Evolutionary conservation across 306 rosid genomes (phyloP).

Genomic region (Acmispon strigosus): DNA sequence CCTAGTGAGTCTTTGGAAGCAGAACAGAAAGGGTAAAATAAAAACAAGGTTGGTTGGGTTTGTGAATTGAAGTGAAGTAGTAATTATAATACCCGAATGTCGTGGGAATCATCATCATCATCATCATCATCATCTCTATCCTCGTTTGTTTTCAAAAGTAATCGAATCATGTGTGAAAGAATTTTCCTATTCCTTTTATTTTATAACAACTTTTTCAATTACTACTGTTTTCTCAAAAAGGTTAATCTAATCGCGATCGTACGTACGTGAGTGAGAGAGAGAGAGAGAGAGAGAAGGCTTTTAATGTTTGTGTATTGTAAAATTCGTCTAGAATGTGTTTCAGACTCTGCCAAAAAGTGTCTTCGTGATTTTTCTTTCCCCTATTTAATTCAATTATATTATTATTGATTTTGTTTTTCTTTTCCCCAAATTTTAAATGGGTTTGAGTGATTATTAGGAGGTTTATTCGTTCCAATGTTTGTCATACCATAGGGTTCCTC

Average conservation of each 20-base stretch:
- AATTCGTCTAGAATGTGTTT: slow-evolving; percentile 18
- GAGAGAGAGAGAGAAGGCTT: not conserved
- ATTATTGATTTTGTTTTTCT: not conserved
- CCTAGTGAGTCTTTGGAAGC: not conserved
- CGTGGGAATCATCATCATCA: slow-evolving; percentile 16
- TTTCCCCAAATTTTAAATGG: slow-evolving; percentile 21
- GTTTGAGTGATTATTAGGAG: slow-evolving; percentile 11
- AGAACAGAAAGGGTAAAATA: slow-evolving; percentile 7
- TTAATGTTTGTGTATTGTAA: slow-evolving; percentile 28
- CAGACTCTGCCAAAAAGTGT: slow-evolving; percentile 26
- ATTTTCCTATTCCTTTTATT: slow-evolving; percentile 26
- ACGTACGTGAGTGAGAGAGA: not conserved
- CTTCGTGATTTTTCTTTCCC: not conserved
- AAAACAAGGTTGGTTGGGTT: not conserved
- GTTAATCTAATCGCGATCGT: slow-evolving; percentile 20
- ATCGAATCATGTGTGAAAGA: slow-evolving; percentile 27
- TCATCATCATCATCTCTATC: not conserved
- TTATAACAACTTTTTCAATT: slow-evolving; percentile 4
- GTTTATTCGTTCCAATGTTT: slow-evolving; percentile 7
- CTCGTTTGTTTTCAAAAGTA: slow-evolving; percentile 13
- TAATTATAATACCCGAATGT: slow-evolving; percentile 24
- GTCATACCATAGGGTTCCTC: slow-evolving; percentile 23
- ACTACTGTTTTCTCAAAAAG: slow-evolving; percentile 26
- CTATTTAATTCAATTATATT: not conserved
- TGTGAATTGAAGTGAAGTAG: not conserved